phyloP scores from a whole-genome alignment of 768 basidiomycete genomes.

The Pleurotus giganteus region DNA sequence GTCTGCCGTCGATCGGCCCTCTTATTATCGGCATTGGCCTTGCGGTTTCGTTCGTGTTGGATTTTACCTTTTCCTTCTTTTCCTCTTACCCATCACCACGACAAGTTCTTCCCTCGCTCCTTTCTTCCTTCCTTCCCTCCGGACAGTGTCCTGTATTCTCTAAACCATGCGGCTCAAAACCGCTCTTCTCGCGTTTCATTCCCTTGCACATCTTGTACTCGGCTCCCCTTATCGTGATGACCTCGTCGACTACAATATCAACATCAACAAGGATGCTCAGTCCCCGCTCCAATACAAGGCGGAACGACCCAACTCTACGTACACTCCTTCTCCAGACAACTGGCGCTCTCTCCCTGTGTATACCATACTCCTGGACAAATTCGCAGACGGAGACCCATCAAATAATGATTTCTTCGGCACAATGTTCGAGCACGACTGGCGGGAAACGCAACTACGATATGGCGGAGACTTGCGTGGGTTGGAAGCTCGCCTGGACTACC shows the following conservation, averaged over 20 bases:
- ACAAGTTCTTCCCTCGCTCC: conserved; percentile 15
- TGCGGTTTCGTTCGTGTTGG: neutral
- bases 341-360: conserved; percentile 85
- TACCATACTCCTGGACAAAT: conserved; percentile 87
- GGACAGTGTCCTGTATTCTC: conserved; percentile 8
- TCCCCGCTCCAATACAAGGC: conserved; percentile 65
- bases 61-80: conserved; percentile 12
- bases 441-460: conserved; percentile 85
- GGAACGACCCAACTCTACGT: conserved; percentile 58
- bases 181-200: conserved; percentile 37
- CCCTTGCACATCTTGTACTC: conserved; percentile 33
- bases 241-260: conserved; percentile 75
- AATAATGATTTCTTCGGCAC: conserved; percentile 90
- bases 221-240: conserved; percentile 70
- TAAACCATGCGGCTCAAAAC: conserved; percentile 40
- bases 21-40: neutral
- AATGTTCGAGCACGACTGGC: conserved; percentile 78
- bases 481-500: conserved; percentile 73
- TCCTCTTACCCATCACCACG: conserved; percentile 11
- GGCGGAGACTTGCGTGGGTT: conserved; percentile 90
- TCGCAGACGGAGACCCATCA: conserved; percentile 87
- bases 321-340: conserved; percentile 78
- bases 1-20: conserved; percentile 4
- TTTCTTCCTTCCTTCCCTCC: conserved; percentile 17
- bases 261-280: conserved; percentile 70